Percentiles rank a stretch among this genome's conserved stretches.
These are phyloP conservation scores for Malassezia cuniculi DNA, from an alignment of 1,284 basidiomycete genomes.

Conservation along the genomic window DNA sequence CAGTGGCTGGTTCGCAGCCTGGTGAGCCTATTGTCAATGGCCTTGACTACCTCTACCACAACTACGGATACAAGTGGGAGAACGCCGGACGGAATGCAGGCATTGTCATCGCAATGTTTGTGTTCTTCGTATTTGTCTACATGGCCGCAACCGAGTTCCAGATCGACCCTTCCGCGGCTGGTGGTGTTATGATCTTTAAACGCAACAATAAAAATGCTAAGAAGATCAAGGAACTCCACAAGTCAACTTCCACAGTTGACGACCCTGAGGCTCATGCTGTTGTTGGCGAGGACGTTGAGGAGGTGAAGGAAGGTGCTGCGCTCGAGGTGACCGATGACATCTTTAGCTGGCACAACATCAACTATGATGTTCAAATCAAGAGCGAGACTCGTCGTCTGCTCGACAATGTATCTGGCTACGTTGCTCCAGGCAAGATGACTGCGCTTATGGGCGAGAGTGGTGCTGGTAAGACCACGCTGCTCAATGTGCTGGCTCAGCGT, in stretches of 20 bases:
- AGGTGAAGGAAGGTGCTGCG: slow-evolving; percentile 19
- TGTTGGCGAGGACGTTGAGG: slow-evolving; percentile 12
- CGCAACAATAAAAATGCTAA: slow-evolving; percentile 18
- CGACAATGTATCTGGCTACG: slow-evolving; percentile 68
- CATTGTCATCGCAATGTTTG: slow-evolving; percentile 45
- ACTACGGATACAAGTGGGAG: slow-evolving; percentile 54
- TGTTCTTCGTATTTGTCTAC: slow-evolving; percentile 29
- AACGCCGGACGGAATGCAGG: slow-evolving; percentile 49
- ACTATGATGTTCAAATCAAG: slow-evolving; percentile 49
- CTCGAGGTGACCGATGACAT: slow-evolving; percentile 23
- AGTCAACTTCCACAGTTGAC: not conserved
- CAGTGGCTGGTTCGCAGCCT: slow-evolving; percentile 46
- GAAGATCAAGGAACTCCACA: slow-evolving; percentile 16
- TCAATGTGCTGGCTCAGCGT: slow-evolving; percentile 71
- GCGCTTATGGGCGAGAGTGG: slow-evolving; percentile 62
- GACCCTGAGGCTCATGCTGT: slow-evolving; percentile 31
- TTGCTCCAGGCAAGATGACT: slow-evolving; percentile 65
- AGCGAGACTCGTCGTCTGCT: slow-evolving; percentile 56
- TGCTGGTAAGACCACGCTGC: slow-evolving; percentile 51
- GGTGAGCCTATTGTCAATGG: slow-evolving; percentile 47
- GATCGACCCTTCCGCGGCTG: slow-evolving; percentile 26
- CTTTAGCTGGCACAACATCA: slow-evolving; percentile 48
- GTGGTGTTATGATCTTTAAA: slow-evolving; percentile 40
- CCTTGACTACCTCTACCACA: slow-evolving; percentile 49
- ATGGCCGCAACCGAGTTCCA: slow-evolving; percentile 22